Conservation (phyloP, 1,139 yeast species). For the Lodderomyces pseudojiufengensis region DNA sequence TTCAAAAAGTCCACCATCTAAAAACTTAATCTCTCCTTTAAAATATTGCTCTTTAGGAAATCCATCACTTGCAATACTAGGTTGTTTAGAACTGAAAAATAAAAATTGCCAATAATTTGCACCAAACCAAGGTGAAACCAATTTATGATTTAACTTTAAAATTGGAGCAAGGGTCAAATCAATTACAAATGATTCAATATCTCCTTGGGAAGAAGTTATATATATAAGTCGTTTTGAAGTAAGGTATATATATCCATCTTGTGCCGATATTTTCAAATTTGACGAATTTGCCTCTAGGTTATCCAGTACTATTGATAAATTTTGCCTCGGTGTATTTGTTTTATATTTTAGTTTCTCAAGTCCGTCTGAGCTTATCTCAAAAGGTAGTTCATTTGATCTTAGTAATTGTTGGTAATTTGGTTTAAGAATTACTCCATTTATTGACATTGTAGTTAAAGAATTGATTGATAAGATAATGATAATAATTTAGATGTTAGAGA, state of each 20-base stretch:
- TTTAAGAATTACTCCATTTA: constrained; percentile 27
- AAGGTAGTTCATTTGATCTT: constrained; percentile 20
- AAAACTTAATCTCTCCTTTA: constrained; percentile 37
- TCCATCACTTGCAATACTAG: constrained; percentile 38
- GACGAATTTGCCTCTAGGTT: constrained; percentile 8
- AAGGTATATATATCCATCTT: constrained; percentile 35
- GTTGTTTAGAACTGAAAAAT: constrained; percentile 30
- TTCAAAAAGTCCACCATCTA: constrained; percentile 47
- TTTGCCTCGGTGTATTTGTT: constrained; percentile 23
- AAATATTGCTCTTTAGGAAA: constrained; percentile 39
- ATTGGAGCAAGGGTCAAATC: constrained; percentile 22
- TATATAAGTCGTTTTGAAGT: constrained; percentile 36
- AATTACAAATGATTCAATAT: constrained; percentile 33
- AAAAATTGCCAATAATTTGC: constrained; percentile 48
- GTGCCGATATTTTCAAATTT: constrained; percentile 23
- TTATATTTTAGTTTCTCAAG: constrained; percentile 19
- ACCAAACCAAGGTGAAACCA: constrained; percentile 55
- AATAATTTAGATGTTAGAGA: no score
- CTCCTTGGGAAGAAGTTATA: constrained; percentile 39
- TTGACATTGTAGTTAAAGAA: constrained; percentile 23
- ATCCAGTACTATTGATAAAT: constrained; percentile 18
- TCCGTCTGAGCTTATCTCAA: constrained; percentile 17
- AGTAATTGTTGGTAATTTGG: constrained; percentile 18
- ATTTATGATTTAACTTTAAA: constrained; percentile 32
- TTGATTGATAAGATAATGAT: no score